Evolutionary conservation across 2,329 filamentous ascomycete genomes (phyloP).

Genomic region (Herpotrichia juniperi): DNA sequence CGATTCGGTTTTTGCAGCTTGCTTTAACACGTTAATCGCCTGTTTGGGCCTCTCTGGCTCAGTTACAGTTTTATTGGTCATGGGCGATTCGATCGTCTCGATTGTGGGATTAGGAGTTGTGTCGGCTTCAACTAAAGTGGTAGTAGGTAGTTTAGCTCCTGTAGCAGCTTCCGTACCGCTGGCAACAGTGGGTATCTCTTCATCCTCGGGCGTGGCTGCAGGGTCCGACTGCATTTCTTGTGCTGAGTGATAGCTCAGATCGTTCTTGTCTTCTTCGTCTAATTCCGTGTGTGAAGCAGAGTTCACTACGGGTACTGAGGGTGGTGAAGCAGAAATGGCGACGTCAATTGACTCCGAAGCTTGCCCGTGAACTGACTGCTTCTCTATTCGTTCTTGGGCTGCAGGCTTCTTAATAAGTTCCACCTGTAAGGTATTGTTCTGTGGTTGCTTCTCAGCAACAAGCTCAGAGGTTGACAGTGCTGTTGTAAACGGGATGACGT

Average conservation of each 20-base stretch:
- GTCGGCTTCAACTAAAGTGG: background rate
- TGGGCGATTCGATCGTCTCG: background rate
- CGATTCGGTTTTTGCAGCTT: slow-evolving; percentile 33
- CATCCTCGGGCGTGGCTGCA: slow-evolving; percentile 8
- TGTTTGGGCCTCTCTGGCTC: background rate
- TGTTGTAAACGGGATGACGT: no score
- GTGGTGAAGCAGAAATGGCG: background rate
- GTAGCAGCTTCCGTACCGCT: background rate
- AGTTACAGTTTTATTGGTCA: background rate
- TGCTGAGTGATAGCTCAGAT: slow-evolving; percentile 30
- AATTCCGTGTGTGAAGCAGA: slow-evolving; percentile 8
- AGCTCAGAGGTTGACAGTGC: no score
- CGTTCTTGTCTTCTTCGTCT: slow-evolving; percentile 31
- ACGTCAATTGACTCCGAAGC: background rate
- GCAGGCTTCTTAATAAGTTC: no score
- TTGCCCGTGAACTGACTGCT: no score
- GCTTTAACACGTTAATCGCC: slow-evolving; percentile 12
- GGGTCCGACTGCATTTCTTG: slow-evolving; percentile 23
- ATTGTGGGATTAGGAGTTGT: background rate
- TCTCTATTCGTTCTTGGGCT: no score
- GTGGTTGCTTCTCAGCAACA: no score
- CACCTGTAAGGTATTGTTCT: no score
- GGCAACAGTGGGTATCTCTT: background rate
- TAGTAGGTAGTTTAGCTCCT: background rate
- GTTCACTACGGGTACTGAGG: background rate